Base-by-base conservation (phyloP, 495 filamentous ascomycete genomes). In the Talaromyces liani region DNA sequence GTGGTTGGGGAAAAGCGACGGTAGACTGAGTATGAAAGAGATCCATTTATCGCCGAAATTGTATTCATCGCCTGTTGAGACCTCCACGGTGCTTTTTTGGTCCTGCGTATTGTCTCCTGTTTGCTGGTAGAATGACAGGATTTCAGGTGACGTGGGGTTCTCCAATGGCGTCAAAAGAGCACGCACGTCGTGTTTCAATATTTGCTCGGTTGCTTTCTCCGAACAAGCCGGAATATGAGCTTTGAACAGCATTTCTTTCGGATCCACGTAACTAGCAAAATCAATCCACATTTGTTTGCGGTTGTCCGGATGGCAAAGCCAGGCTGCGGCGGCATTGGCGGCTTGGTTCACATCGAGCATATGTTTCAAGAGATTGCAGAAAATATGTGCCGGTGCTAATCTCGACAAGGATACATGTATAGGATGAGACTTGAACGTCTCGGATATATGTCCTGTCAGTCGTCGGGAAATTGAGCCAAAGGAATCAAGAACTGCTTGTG, bases 271-370 rank as follows among this genome's bases (percentile, higher is more conserved):
- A 0, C 80, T 82, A 39, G 90, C 87, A 86, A 92, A 98, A 69
- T 98, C 94, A 51, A 87, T 77, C 82, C 94, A 96, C 94, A 98
- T 98, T 64, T 91, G 88, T 62, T 78, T 80, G 20, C 78, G 69
- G 60, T 79, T 81, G 51, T 79, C 75, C 3, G 76, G 73, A 56
- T 81, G 77, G 64, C 78, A 79, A 14, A 81, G 72, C 78, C 78
- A 81, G 12, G 78, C 78, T 7, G 77, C 77, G 5, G 78, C 76
- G 6, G 77, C 77, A 60, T 79, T 81, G 9, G 95, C 93, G 24
- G 93, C 88, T 58, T 92, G 85, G 69, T 98, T 98, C 62, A 97
- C 94, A 56, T 92, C 83, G 53, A 97, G 82, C 70, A 92, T 85
- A 34, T 93, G 89, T 70, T 92, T 88, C 9, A 98, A 75, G 0